Base-by-base conservation (phyloP, 768 basidiomycete genomes). In the Heimioporus sp. region DNA sequence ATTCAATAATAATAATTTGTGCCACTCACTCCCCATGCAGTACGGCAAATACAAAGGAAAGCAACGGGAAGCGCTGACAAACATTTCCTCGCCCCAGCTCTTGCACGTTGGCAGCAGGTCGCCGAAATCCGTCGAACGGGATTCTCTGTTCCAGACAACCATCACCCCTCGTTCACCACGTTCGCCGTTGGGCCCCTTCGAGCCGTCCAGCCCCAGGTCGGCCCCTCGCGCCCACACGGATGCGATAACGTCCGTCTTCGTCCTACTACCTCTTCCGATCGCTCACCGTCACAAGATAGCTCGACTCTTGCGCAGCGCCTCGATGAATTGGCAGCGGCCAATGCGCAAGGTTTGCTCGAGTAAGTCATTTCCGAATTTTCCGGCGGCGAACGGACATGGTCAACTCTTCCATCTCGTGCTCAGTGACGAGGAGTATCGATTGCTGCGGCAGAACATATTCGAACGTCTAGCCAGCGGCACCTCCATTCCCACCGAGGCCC, bases 341-440 rank as follows among this genome's bases (percentile, higher is more conserved):
- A 92, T 65, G 79, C 85, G 7, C 84, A 92, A 62, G 90, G 90
- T 30, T 74, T 92, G 45, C 74, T 92, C 47, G 82, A 82, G 89
- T 88, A 65, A 62, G 83, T 70, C 34, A 32, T 56, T 41, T 20
- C 17, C 15, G 55, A 48, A 45, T 38, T 20, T 19, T 8, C 13
- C 31, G 13, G 15, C 24, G 35, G 43, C 54, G 42, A 46, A 45
- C 37, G n/a, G 31, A 3, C 37, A 10, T 40, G 32, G 37, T 36
- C 21, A 32, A 17, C 16, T 32, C 32, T 42, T 49, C 51, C 50
- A 57, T 45, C 6, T 42, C 3, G 10, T 51, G 32, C 46, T 32
- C 60, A 92, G 91, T 64, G 87, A 92, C 68, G 88, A 92, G 58
- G 91, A 91, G 65, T 92, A 92, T 65, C 83, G 90, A 46, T 67